Conservation (phyloP, 768 basidiomycete genomes). For the Panellus pusillus region DNA sequence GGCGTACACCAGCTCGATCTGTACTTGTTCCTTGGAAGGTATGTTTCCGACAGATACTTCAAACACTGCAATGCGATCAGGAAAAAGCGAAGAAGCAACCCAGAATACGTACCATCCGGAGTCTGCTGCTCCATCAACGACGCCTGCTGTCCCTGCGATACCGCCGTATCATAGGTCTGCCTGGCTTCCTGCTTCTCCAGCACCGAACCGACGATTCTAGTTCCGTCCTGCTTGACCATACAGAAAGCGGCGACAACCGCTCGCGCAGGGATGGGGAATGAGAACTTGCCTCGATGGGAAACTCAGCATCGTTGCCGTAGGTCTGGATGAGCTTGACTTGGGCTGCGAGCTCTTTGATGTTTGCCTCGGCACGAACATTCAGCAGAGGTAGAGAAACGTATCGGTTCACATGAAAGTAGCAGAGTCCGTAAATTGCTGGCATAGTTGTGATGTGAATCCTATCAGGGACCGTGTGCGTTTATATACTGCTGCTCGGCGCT, state of each 20-base stretch:
- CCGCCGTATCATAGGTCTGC: too few relatives aligned
- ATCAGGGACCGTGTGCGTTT: too few relatives aligned
- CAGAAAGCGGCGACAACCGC: too few relatives aligned
- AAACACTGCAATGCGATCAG: constrained; percentile 12
- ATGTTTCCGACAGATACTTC: constrained; percentile 14
- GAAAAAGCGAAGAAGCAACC: neutral
- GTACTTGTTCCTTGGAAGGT: too few relatives aligned
- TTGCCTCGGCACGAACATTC: constrained; percentile 6
- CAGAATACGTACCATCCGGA: constrained; percentile 5
- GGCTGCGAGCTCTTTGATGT: constrained; percentile 24
- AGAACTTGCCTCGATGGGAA: constrained; percentile 17
- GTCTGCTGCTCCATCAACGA: too few relatives aligned
- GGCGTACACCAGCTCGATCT: constrained; percentile 13
- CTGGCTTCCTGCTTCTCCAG: too few relatives aligned
- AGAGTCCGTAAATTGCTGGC: constrained; percentile 3
- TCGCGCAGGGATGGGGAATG: constrained; percentile 15
- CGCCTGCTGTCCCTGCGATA: too few relatives aligned
- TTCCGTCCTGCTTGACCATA: too few relatives aligned
- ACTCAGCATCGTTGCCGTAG: too few relatives aligned
- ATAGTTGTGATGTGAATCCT: neutral
- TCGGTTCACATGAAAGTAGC: neutral
- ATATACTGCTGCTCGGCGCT: too few relatives aligned
- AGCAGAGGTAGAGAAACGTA: constrained; percentile 13
- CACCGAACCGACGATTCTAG: too few relatives aligned
- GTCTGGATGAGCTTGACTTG: constrained; percentile 19